These are phyloP conservation scores for Luffa aegyptiaca DNA, from an alignment of 306 rosid species.

Conservation along the genomic window DNA sequence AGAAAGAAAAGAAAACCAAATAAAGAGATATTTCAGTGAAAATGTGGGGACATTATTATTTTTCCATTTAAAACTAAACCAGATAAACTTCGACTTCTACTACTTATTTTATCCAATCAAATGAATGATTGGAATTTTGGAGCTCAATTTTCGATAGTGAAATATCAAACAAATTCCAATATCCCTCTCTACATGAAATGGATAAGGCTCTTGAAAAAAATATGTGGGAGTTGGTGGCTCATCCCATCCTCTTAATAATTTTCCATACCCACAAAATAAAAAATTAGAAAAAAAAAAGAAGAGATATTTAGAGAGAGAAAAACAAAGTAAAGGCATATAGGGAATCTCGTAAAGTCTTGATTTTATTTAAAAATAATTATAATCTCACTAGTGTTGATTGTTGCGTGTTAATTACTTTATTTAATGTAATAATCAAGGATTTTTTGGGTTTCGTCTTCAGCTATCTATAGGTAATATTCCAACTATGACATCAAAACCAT, in stretches of 20 bases:
- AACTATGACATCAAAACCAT: neutral
- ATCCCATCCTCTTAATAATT: constrained; percentile 3
- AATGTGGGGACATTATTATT: neutral
- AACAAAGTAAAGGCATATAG: neutral
- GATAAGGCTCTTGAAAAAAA: constrained; percentile 1
- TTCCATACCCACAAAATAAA: neutral
- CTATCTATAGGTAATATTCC: neutral
- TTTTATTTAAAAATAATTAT: neutral
- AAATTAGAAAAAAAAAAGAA: neutral
- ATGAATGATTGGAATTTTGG: neutral
- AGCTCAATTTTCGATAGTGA: neutral
- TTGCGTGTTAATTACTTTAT: constrained; percentile 5
- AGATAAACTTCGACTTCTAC: neutral
- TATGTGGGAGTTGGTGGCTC: constrained; percentile 5
- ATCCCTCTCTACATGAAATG: neutral
- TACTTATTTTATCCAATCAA: neutral
- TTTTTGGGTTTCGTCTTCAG: constrained; percentile 1
- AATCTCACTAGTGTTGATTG: neutral
- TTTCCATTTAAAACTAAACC: neutral
- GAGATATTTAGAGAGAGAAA: neutral
- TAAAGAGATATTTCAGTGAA: neutral
- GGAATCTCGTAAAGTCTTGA: neutral
- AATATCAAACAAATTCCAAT: neutral
- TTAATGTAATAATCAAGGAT: neutral
- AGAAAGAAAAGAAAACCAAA: neutral